Conservation (phyloP, 2,329 filamentous ascomycete genomes). For the Parastagonospora nodorum region DNA sequence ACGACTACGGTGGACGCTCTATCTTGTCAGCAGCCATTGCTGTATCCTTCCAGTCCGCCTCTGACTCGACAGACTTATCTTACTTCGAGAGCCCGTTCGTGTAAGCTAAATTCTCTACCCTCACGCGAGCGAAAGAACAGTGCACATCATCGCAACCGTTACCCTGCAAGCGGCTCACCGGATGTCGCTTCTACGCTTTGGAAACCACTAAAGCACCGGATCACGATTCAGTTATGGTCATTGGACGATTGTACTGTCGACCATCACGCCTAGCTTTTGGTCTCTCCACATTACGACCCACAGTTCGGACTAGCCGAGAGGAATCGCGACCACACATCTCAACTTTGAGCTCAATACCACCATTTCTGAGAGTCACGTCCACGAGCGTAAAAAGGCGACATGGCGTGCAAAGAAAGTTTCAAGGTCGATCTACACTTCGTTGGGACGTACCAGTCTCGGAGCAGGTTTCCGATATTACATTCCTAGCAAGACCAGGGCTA, state of each 20-base stretch:
- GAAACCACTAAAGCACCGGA: not conserved
- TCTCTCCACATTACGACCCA: conserved; percentile 8
- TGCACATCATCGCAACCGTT: conserved; percentile 1
- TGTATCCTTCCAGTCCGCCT: not conserved
- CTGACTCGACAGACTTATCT: not conserved
- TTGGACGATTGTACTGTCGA: conserved; percentile 1
- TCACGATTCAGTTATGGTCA: not conserved
- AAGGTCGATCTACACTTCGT: not conserved
- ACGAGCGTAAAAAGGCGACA: no score
- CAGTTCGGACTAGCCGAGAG: conserved; percentile 4
- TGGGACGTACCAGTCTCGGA: no score
- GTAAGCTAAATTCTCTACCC: conserved; percentile 1
- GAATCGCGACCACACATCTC: conserved; percentile 4
- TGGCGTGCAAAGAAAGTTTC: not conserved
- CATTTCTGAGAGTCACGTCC: not conserved
- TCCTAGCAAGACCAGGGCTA: no score
- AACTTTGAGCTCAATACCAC: not conserved
- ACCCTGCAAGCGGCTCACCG: conserved; percentile 1
- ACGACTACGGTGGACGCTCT: no score
- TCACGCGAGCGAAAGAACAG: conserved; percentile 2
- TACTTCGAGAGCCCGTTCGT: not conserved
- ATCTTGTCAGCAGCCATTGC: no score
- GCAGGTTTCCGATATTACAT: no score
- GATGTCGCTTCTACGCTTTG: not conserved
- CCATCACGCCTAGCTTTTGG: conserved; percentile 3